Base-by-base conservation (phyloP, 2,329 filamentous ascomycete genomes). In the Pseudonectria buxi region DNA sequence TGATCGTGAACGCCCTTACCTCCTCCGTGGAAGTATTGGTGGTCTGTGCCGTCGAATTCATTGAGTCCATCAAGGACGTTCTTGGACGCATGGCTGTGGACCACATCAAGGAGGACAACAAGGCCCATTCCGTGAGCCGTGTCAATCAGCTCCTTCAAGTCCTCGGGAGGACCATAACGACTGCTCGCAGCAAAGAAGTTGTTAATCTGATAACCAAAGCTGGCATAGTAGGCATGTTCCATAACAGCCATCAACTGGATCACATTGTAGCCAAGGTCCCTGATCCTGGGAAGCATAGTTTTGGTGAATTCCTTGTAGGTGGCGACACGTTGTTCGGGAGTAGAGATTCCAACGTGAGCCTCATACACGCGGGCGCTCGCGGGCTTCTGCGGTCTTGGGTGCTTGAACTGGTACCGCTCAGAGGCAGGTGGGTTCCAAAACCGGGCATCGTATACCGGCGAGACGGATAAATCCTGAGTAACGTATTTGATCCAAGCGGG, bases 151-250 rank as follows among this genome's bases (percentile, higher is more conserved):
- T 96, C 90, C 63, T 95, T 98, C 49, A 98, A 71, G 26, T 96
- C 92, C 55, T 98, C 92, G 0, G 92, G 92, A 1, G 81, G 76
- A 28, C 92, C 92, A 56, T 95, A 98, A 44, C 92, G 81, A 61
- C 90, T 96, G 63, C 89, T 95, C 10, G 90, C 89, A 18, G 92
- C 92, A 54, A 96, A 98, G 71, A 98, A 98, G 63, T 85, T 95
- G 69, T 96, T 98, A 65, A 98, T 79, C 63, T 98, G 92, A 62
- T 98, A 98, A 30, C 92, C 92, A 54, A 98, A 98, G 56, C 90
- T 96, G 53, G 92, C 92, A 60, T 98, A 98, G 71, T 98, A 98
- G 32, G 92, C 92, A 64, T 98, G 92, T 59, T 98, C 92, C 90
- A 98, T 98, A 56, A 98, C 74, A 30, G 92, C 92, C 92, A 98